Evolutionary conservation across 2,329 filamentous ascomycete genomes (phyloP).

Genomic region (Colletotrichum sp.): DNA sequence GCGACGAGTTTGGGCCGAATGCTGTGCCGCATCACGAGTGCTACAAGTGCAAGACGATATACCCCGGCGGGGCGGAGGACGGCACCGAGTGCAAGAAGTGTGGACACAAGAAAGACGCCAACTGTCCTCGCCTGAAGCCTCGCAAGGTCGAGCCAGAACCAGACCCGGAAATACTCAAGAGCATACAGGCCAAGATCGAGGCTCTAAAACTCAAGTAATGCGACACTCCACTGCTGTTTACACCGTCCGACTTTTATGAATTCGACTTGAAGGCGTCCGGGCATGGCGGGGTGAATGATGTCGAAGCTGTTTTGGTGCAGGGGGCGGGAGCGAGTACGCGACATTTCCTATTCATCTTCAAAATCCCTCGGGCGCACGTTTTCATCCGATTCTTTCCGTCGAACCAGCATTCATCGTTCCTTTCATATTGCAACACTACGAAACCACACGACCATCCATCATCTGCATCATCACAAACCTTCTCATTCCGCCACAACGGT

Average conservation of each 20-base stretch:
- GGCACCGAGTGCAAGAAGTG: conserved; percentile 65
- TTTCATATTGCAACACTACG: conserved; percentile 17
- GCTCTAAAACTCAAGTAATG: conserved; percentile 38
- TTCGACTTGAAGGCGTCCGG: conserved; percentile 10
- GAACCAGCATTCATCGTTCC: conserved; percentile 8
- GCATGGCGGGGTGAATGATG: neutral
- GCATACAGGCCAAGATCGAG: conserved; percentile 61
- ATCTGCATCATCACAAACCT: conserved; percentile 13
- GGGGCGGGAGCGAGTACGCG: conserved; percentile 5
- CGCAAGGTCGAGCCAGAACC: conserved; percentile 66
- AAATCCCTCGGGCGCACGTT: neutral
- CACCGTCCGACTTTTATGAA: conserved; percentile 3
- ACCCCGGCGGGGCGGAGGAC: conserved; percentile 53
- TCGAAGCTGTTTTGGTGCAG: neutral
- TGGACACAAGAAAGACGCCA: conserved; percentile 62
- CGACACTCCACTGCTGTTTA: neutral
- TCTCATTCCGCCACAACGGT: conserved; percentile 3
- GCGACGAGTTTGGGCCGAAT: conserved; percentile 62
- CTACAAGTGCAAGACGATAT: conserved; percentile 66
- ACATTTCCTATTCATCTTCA: conserved; percentile 8
- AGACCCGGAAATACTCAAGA: conserved; percentile 64
- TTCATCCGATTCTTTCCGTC: conserved; percentile 8
- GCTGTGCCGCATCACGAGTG: conserved; percentile 63
- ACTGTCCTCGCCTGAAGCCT: conserved; percentile 63
- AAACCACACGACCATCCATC: conserved; percentile 14